Evolutionary conservation across 768 basidiomycete species (phyloP), one percentile per base, ranked within the genome.

Genomic region (Tulasnella calospora): DNA sequence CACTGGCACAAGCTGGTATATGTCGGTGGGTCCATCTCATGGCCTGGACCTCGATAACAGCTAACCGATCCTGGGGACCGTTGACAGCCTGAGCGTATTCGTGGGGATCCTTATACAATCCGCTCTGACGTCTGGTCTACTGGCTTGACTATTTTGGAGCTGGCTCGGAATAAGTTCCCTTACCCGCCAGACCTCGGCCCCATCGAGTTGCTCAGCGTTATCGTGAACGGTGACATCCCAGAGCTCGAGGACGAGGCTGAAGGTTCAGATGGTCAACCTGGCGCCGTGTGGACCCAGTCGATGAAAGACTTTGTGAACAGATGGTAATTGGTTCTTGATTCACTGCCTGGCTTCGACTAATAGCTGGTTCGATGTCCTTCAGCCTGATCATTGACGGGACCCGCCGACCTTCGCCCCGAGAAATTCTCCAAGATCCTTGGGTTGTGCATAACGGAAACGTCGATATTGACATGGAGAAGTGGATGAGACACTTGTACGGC

Each of bases 61-160:
- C 82, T 61, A 35, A 70, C 44, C 81, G 57, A 77, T 61, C 74
- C 74, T 9, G 47, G 47, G 21, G 3, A 71, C 61, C 79, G 79
- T 79, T 47, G 80, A 74, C 80, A 95, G 94, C 97, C 97, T 72
- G 97, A 98, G 85, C 92, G 97, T 80, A 96, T 99, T 79, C 92
- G 91, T 81, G 97, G 97, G 7, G 89, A 92, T 77, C 90, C 92
- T 81, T 99, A 98, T 84, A 94, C 94, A 41, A 97, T 98, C 82
- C 91, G 94, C 78, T 94, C 96, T 47, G 96, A 99, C 83, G 96
- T 99, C 33, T 99, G 98, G 98, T 98, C 96, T 0, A 92, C 95
- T 19, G 98, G 97, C 33, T 92, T 99, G 69, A 94, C 96, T 0
- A 88, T 99, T 44, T 88, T 99, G 81, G 98, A 99, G 85, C 89